Conservation (phyloP, 1,284 basidiomycete species). For the Cutaneotrichosporon curvatum region DNA sequence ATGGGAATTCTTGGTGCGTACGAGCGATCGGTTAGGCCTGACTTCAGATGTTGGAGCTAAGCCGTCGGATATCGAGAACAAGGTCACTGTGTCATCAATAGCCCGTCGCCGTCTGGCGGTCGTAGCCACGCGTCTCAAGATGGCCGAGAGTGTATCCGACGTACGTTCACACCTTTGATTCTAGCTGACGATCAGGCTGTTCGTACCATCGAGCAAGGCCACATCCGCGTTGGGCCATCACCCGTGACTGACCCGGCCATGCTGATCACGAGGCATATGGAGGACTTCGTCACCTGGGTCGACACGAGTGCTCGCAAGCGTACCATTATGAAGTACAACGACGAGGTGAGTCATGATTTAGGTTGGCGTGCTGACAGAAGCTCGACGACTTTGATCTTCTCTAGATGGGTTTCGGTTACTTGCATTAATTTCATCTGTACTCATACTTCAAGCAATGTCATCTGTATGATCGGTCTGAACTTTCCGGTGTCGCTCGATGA, state of each 20-base stretch:
- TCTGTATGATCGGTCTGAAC: too few relatives aligned
- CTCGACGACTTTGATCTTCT: conserved; percentile 85
- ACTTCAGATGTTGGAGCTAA: conserved; percentile 53
- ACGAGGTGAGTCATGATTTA: conserved; percentile 51
- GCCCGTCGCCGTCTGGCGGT: conserved; percentile 87
- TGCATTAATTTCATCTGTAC: too few relatives aligned
- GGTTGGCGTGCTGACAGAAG: conserved; percentile 28
- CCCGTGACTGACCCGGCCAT: conserved; percentile 95
- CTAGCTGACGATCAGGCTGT: conserved; percentile 59
- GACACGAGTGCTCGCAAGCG: conserved; percentile 96
- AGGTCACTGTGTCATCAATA: conserved; percentile 90
- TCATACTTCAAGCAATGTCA: too few relatives aligned
- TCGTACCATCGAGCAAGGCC: conserved; percentile 96
- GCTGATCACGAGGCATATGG: conserved; percentile 94
- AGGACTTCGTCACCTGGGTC: conserved; percentile 99
- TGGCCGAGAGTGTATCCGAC: conserved; percentile 92
- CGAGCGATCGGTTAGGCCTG: background rate
- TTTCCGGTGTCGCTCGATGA: too few relatives aligned
- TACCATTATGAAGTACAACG: conserved; percentile 92
- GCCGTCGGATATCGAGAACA: conserved; percentile 86
- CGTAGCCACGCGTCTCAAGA: conserved; percentile 84
- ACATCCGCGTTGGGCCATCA: conserved; percentile 93
- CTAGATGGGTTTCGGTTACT: conserved; percentile 42
- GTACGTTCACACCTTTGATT: conserved; percentile 51
- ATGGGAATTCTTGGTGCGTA: conserved; percentile 71